phyloP scores from a whole-genome alignment of 2,329 filamentous ascomycete genomes.

The Cytospora schulzeri region DNA sequence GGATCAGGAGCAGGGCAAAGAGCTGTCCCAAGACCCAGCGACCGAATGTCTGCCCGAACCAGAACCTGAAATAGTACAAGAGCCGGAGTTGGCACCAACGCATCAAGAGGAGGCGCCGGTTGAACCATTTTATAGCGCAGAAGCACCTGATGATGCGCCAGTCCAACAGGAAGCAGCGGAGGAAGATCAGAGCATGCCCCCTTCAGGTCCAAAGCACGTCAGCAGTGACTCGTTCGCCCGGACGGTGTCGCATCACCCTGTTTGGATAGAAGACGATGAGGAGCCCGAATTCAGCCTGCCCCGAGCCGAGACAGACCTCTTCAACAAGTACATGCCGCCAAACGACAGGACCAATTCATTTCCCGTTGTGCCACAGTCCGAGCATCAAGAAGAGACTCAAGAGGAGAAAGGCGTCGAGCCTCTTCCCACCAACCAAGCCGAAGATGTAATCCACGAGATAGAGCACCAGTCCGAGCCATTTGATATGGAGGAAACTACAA shows the following conservation, averaged over 20 bases:
- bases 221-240: constrained; percentile 66
- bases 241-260: constrained; percentile 64
- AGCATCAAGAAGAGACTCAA: constrained; percentile 35
- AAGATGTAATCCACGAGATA: constrained; percentile 55
- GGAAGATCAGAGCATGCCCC: constrained; percentile 11
- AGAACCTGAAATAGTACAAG: constrained; percentile 1
- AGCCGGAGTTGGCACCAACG: constrained; percentile 3
- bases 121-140: neutral
- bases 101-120: constrained; percentile 5
- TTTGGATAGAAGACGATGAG: constrained; percentile 59
- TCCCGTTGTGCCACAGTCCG: constrained; percentile 54
- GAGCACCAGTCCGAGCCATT: constrained; percentile 51
- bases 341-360: constrained; percentile 65
- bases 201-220: constrained; percentile 52
- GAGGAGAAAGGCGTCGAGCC: constrained; percentile 44
- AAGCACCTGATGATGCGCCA: constrained; percentile 4
- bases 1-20: constrained; percentile 9
- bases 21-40: neutral
- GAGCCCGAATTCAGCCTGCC: constrained; percentile 60
- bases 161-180: constrained; percentile 25
- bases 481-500: constrained; percentile 39
- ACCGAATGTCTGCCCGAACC: neutral
- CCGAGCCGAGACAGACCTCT: constrained; percentile 57
- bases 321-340: constrained; percentile 58
- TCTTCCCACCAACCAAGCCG: constrained; percentile 52